Evolutionary conservation across 352 stramenopile genomes (phyloP).

Genomic region (Globisporangium rhizosaccharum): DNA sequence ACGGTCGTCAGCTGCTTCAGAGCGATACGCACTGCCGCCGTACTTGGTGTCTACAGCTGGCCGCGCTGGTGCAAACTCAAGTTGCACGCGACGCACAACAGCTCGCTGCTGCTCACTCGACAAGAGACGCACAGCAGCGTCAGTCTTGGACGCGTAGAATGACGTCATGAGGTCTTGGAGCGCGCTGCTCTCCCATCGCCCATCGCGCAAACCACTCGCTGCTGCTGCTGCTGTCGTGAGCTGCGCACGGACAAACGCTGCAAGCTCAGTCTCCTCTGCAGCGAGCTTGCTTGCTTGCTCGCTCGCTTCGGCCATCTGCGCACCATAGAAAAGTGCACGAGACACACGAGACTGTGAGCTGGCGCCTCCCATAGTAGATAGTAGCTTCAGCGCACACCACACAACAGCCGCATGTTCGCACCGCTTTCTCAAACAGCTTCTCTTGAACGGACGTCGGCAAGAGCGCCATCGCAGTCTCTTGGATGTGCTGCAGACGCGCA

Average conservation of each 20-base stretch:
- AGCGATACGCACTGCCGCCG: conserved; percentile 22
- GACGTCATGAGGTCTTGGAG: conserved; percentile 7
- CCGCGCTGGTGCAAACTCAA: conserved; percentile 13
- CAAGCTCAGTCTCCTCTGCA: conserved; percentile 20
- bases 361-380: not conserved
- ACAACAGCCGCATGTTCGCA: conserved; percentile 2
- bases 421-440: conserved; percentile 47
- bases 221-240: conserved; percentile 11
- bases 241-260: conserved; percentile 28
- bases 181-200: conserved; percentile 7
- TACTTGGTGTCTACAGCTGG: conserved; percentile 8
- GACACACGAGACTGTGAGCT: not conserved
- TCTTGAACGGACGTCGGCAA: conserved; percentile 42
- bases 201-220: conserved; percentile 8
- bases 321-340: not conserved
- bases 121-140: conserved; percentile 18
- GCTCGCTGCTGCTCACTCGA: conserved; percentile 25
- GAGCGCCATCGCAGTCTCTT: conserved; percentile 30
- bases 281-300: conserved; percentile 8
- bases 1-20: not conserved
- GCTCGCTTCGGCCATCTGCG: conserved; percentile 27
- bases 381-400: too few relatives aligned
- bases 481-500: conserved; percentile 25
- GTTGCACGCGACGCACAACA: conserved; percentile 11
- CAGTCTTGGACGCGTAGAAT: conserved; percentile 15